Evolutionary conservation across 495 filamentous ascomycete genomes (phyloP), one percentile per base, ranked within the genome.

Genomic region (Aspergillus baeticus): DNA sequence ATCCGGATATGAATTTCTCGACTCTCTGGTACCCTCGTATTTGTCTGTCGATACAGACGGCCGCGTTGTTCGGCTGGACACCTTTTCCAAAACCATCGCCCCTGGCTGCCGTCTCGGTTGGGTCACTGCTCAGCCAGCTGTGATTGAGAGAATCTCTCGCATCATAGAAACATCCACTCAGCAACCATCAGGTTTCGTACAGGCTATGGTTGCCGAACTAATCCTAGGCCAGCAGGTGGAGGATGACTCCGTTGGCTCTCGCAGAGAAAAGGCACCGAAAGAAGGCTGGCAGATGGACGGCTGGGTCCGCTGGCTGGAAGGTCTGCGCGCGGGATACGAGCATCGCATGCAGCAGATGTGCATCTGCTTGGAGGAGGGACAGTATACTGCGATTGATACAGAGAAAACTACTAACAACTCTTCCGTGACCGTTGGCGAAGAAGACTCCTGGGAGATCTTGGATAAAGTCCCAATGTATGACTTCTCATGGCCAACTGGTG

Each of bases 281-380:
- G 58, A 69, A 29, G 84, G 85, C 35, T 96, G 93, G 92, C 80
- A 89, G 61, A 85, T 87, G 68, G 82, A 86, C 57, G 93, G 93
- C 56, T 96, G 89, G 89, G 84, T 96, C 2, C 81, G 85, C 51
- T 98, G 92, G 93, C 82, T 96, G 21, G 87, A 85, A 38, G 90
- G 90, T 1, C 74, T 98, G 2, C 82, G 92, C 26, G 87, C 84
- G 21, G 76, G 82, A 42, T 98, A 98, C 75, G 89, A 96, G 68
- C 74, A 82, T 39, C 85, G 92, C 39, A 94, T 95, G 89, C 77
- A 80, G 51, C 66, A 68, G 43, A 96, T 96, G 90, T 87, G 84
- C 71, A 65, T 59, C 5, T 74, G 82, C 53, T 77, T 96, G 20
- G 85, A 92, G 53, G 80, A 82, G 11, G 83, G 84, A 49, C 78